Evolutionary conservation across 805 yeast genomes (phyloP), one percentile per base, ranked within the genome.

Genomic region (Limtongia smithiae): DNA sequence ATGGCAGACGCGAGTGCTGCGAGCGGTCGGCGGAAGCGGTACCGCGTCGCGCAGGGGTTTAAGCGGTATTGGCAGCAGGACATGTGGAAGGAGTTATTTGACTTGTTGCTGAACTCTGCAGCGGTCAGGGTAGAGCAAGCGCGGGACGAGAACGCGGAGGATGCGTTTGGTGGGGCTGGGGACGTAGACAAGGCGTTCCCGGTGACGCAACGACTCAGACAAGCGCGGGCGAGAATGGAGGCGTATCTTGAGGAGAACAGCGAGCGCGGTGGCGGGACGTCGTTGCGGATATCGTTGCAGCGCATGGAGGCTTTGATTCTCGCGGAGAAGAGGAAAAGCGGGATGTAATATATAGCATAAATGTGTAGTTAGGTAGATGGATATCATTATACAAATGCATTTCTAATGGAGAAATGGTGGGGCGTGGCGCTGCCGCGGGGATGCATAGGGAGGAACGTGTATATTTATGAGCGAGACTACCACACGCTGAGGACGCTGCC

Each of bases 21-120:
- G 8, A 15, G 9, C 9, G 59, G 55, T 4, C 40, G 48, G n/a
- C 41, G 48, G 15, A 28, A 54, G 50, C 46, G 43, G 2, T 67
- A 73, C 42, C 65, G 61, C n/a, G 58, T 83, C 18, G 58, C 67
- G 6, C 72, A 71, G 30, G 63, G 75, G 0, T 70, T 85, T 20
- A 85, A 82, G 61, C 66, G 93, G 38, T 85, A 85, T 60, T 85
- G 95, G 95, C 83, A 83, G 54, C 71, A 67, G 30, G 80, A 78
- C 1, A 48, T 85, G 5, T 89, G 97, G 97, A 63, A 57, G 3
- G 78, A 78, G 1, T 64, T 88, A 21, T 86, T 89, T 65, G 77
- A 78, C 32, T 48, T 73, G 2, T 65, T 89, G 44, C 67, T 89
- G 34, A 86, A 89, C 57, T 79, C 93, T 6, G 71, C 68, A 24